A percentile compares a stretch with the other conserved stretches of the same genome.
These are phyloP conservation scores for Monosporozyma servazzii DNA, from an alignment of 805 yeast species.

Conservation along the genomic window DNA sequence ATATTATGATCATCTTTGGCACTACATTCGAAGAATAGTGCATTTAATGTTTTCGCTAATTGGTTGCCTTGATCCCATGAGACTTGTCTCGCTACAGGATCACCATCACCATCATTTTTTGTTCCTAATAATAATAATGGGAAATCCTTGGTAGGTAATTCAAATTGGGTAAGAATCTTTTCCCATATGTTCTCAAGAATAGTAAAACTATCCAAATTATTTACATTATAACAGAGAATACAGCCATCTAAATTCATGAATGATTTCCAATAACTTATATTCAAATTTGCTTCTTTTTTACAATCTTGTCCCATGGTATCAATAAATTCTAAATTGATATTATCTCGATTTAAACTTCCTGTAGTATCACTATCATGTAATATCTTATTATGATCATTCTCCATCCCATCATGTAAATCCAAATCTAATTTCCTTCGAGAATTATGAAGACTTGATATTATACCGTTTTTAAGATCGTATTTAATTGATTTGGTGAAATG, in stretches of 20 bases:
- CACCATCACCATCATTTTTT: constrained; percentile 17
- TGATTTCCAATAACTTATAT: constrained; percentile 45
- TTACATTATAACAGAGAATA: constrained; percentile 71
- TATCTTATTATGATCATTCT: not conserved
- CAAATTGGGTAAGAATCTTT: constrained; percentile 61
- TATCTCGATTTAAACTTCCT: not conserved
- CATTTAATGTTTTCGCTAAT: constrained; percentile 4
- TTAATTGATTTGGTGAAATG: constrained; percentile 61
- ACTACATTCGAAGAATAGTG: constrained; percentile 24
- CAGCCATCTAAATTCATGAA: constrained; percentile 79
- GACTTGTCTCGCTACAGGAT: not conserved
- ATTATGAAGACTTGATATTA: not conserved
- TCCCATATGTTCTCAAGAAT: constrained; percentile 69
- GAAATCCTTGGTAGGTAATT: constrained; percentile 37
- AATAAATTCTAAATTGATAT: constrained; percentile 51
- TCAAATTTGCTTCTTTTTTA: constrained; percentile 63
- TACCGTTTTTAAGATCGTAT: constrained; percentile 45
- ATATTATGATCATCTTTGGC: constrained; percentile 20
- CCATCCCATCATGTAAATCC: not conserved
- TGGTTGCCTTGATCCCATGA: constrained; percentile 1
- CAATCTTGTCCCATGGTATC: constrained; percentile 89
- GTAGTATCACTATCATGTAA: not conserved
- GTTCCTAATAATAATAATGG: constrained; percentile 58
- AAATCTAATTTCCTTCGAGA: not conserved
- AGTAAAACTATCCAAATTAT: constrained; percentile 69